Evolutionary conservation across 352 stramenopile genomes (phyloP), one percentile per base, ranked within the genome.

Genomic region (Globisporangium spiculum): DNA sequence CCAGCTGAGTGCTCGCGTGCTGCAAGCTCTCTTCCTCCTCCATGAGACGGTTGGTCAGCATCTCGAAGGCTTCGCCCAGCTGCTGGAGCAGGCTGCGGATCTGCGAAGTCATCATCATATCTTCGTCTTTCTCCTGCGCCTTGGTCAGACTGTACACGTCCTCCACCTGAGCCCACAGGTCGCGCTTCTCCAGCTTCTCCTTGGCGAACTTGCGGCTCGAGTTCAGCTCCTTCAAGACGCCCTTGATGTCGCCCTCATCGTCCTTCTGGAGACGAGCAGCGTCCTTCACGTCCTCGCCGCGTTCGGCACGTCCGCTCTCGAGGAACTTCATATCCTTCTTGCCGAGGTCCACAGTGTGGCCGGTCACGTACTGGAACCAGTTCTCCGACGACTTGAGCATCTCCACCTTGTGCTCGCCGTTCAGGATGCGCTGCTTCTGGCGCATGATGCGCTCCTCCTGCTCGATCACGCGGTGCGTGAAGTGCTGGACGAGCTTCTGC

Each of bases 41-140:
- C 16, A 92, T 65, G 4, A 96, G 75, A 36, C 88, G 88, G 78
- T 96, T 96, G 3, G 88, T 84, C 53, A 94, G 81, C 88, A 96
- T 94, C 75, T 96, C 88, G 56, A 96, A 96, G 4, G 88, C 86
- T 61, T 96, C 88, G 44, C 86, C 86, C 60, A 96, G 75, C 74
- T 96, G 88, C 73, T 93, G 86, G 34, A 96, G 75, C 60, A 96
- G 69, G 30, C 85, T 91, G 60, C 88, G 88, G 73, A 96, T 96
- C 75, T 96, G 88, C 44, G 84, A 93, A 54, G 88, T 96, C 88
- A 96, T 96, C 88, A 96, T 96, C 88, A 96, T 94, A 74, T 96
- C 88, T 74, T 96, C 86, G 59, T 96, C 88, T 82, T 96, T 94
- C 76, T 94, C 88, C 74, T 96, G 88, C 22, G 83, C 58, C 77